Conservation (phyloP, 257 asterid species). For the Orobanche coerulescens region DNA sequence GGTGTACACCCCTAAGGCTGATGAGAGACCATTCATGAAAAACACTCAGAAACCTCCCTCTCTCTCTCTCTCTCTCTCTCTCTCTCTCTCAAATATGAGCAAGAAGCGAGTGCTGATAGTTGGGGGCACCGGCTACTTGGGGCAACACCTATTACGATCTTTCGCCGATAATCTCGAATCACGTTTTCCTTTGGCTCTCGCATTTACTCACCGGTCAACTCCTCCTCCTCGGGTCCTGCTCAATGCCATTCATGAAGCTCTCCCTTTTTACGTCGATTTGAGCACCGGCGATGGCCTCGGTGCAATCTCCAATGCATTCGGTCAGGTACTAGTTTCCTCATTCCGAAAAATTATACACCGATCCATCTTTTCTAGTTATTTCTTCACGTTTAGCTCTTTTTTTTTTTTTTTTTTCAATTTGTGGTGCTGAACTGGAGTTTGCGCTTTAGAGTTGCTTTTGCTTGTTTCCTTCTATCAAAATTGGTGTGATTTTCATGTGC, state of each 20-base stretch:
- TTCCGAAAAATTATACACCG: background rate
- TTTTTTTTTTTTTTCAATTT: background rate
- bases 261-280: constrained; percentile 61
- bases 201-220: constrained; percentile 50
- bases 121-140: constrained; percentile 95
- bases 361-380: background rate
- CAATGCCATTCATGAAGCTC: constrained; percentile 50
- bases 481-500: too few species aligned
- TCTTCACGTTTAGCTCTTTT: background rate
- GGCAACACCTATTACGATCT: constrained; percentile 74
- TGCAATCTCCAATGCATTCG: constrained; percentile 46
- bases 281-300: constrained; percentile 52
- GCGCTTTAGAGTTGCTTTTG: background rate
- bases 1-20: too few species aligned
- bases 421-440: background rate
- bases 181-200: constrained; percentile 31
- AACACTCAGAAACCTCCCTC: too few species aligned
- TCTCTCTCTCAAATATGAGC: too few species aligned
- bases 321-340: constrained; percentile 44
- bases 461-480: too few species aligned
- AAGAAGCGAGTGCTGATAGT: constrained; percentile 53
- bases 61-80: too few species aligned
- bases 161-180: constrained; percentile 26
- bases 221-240: constrained; percentile 64
- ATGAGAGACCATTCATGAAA: too few species aligned